phyloP scores from a whole-genome alignment of 768 basidiomycete species.

The Tubosaeta sp. region DNA sequence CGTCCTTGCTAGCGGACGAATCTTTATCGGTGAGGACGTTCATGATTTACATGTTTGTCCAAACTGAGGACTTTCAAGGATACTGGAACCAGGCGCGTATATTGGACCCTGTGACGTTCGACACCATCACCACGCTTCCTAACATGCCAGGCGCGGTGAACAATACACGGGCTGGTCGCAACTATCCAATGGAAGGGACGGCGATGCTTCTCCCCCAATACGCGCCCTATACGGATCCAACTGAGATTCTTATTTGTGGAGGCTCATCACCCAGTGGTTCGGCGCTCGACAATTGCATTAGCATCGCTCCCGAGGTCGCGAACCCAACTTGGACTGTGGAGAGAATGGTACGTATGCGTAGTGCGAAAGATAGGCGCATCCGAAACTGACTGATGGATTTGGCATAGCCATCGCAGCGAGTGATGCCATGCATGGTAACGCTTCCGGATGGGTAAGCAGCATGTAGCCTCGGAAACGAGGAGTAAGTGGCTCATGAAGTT shows the following conservation, averaged over 20 bases:
- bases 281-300: slow-evolving; percentile 67
- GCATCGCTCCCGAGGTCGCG: slow-evolving; percentile 57
- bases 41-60: neutral
- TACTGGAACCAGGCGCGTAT: slow-evolving; percentile 85
- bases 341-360: slow-evolving; percentile 58
- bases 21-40: slow-evolving; percentile 61
- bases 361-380: neutral
- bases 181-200: slow-evolving; percentile 73
- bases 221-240: slow-evolving; percentile 69
- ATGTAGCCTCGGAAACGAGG: slow-evolving; percentile 31
- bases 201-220: slow-evolving; percentile 65
- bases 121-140: slow-evolving; percentile 55
- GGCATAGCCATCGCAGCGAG: slow-evolving; percentile 60
- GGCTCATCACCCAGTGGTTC: slow-evolving; percentile 53
- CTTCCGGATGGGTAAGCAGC: slow-evolving; percentile 48
- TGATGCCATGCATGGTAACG: slow-evolving; percentile 71
- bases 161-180: slow-evolving; percentile 65
- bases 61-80: slow-evolving; percentile 32
- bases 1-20: slow-evolving; percentile 60
- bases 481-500: too few species aligned
- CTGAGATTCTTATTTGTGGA: slow-evolving; percentile 68
- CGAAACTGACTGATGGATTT: neutral
- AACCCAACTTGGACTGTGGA: slow-evolving; percentile 69
- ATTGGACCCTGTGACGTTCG: slow-evolving; percentile 61
- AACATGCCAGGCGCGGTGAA: slow-evolving; percentile 75